Conservation (phyloP, 805 yeast species). For the Myxozyma lipomycoides region DNA sequence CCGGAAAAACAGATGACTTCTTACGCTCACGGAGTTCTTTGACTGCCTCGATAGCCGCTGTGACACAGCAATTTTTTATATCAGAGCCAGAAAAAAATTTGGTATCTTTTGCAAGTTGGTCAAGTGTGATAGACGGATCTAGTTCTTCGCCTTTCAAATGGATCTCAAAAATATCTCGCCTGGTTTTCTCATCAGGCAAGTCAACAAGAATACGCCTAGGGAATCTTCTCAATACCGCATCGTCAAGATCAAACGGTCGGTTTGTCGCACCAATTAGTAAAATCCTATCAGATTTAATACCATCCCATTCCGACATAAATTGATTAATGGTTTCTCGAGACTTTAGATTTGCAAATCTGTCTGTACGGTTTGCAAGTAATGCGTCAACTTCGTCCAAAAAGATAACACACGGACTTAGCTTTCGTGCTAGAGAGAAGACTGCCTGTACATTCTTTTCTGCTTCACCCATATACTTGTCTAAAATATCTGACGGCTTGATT, state of each 20-base stretch:
- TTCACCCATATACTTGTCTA: conserved; percentile 96
- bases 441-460: conserved; percentile 93
- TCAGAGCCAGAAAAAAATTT: conserved; percentile 76
- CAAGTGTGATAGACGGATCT: conserved; percentile 52
- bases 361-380: conserved; percentile 95
- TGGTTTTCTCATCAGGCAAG: conserved; percentile 86
- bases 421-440: conserved; percentile 95
- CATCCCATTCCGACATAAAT: conserved; percentile 98
- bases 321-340: conserved; percentile 95
- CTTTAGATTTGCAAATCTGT: conserved; percentile 83
- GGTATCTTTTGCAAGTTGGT: conserved; percentile 53
- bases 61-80: conserved; percentile 71
- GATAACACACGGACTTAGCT: conserved; percentile 95
- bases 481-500: conserved; percentile 97
- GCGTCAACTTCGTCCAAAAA: conserved; percentile 99
- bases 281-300: conserved; percentile 98
- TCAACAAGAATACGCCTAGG: conserved; percentile 96
- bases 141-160: conserved; percentile 66
- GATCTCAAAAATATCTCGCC: conserved; percentile 86
- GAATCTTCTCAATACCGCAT: conserved; percentile 95
- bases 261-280: conserved; percentile 98
- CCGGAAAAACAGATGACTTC: not conserved
- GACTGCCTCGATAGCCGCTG: conserved; percentile 76
- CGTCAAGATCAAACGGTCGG: conserved; percentile 98
- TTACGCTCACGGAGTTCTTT: conserved; percentile 44